Evolutionary conservation across 176 grass and related monocot genomes (phyloP).

Genomic region (Zizania latifolia): DNA sequence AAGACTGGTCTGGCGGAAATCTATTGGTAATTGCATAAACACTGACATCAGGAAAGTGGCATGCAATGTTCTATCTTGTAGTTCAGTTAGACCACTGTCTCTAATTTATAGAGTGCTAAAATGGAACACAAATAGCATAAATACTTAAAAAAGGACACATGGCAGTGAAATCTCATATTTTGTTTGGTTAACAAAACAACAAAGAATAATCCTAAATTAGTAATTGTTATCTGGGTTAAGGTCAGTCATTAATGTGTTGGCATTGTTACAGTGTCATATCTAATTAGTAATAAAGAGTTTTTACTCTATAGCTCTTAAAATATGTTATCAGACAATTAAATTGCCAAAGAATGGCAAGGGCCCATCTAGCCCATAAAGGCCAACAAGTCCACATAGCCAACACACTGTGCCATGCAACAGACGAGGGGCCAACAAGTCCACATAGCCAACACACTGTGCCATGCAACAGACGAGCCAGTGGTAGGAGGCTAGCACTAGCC

Average conservation of each 20-base stretch:
- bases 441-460: background rate
- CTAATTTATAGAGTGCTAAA: background rate
- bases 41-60: background rate
- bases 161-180: background rate
- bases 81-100: background rate
- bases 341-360: background rate
- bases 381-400: background rate
- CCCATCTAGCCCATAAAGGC: background rate
- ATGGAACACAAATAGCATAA: background rate
- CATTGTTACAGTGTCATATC: background rate
- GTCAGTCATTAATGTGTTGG: background rate
- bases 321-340: background rate
- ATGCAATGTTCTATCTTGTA: background rate
- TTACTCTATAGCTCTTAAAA: background rate
- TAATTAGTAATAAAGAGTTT: background rate
- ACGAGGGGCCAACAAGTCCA: background rate
- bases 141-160: background rate
- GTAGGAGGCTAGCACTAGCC: background rate
- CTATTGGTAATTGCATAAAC: background rate
- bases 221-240: background rate
- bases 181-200: background rate
- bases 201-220: background rate
- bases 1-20: background rate
- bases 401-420: background rate
- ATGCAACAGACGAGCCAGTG: background rate